Evolutionary conservation across 2,329 filamentous ascomycete genomes (phyloP).

Genomic region (Colletotrichum truncatum): DNA sequence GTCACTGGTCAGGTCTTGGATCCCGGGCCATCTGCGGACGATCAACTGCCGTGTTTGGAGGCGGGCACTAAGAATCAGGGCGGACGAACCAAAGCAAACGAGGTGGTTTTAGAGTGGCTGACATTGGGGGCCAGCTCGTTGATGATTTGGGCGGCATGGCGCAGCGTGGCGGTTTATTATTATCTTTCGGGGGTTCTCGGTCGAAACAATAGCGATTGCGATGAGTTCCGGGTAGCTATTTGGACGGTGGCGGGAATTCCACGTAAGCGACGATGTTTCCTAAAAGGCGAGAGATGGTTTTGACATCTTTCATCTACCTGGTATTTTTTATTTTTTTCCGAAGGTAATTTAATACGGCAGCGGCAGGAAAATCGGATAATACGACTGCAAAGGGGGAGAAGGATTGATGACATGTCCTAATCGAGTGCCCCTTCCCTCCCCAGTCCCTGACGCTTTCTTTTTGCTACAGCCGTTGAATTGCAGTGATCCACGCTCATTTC

Average conservation of each 20-base stretch:
- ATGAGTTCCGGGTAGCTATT: not conserved
- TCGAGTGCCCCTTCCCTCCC: not conserved
- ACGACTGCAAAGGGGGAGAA: not conserved
- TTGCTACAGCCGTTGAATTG: slow-evolving; percentile 12
- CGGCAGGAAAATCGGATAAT: not conserved
- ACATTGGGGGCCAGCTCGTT: not conserved
- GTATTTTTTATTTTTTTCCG: no score
- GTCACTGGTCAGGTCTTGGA: not conserved
- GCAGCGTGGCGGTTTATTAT: not conserved
- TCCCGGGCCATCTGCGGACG: slow-evolving; percentile 8
- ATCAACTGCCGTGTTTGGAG: slow-evolving; percentile 18
- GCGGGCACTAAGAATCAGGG: not conserved
- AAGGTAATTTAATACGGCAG: no score
- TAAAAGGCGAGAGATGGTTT: no score
- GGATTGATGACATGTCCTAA: not conserved
- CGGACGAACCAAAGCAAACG: not conserved
- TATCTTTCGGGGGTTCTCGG: no score
- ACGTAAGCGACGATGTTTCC: slow-evolving; percentile 1
- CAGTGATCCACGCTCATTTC: slow-evolving; percentile 16
- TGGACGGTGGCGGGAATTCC: not conserved
- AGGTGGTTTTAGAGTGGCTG: not conserved
- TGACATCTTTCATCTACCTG: no score
- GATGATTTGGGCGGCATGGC: not conserved
- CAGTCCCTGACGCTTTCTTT: not conserved
- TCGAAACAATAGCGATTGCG: slow-evolving; percentile 11